Evolutionary conservation across 345 rosid genomes (phyloP), one percentile per base, ranked within the genome.

Genomic region (Cardamine chenopodiifolia): DNA sequence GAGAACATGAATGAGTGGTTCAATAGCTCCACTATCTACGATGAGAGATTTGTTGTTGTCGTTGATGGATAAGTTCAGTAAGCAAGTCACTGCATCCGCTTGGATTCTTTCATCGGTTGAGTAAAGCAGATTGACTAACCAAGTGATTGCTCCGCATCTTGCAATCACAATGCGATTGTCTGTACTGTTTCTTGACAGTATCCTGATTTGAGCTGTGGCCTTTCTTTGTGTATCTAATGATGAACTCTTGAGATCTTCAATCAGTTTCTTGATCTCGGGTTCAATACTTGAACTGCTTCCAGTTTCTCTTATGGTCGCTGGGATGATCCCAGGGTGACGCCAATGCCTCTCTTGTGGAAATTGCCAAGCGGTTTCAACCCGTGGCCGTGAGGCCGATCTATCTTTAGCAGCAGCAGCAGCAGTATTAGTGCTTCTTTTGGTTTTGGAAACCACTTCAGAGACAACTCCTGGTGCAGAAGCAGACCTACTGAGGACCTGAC

Each of bases 1-100:
- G 22, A 96, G 90, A 26, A 92, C 97, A 65, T 89, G 84, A 62
- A 96, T 85, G 73, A 96, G 82, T 28, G 93, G 95, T 26, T 82
- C 86, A 55, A 92, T 87, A 12, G 97, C 96, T 73, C 84, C 86
- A 22, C 93, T 92, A 54, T 83, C 85, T 14, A 85, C 89, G 58
- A 96, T 92, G 25, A 82, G 80, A 11, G 82, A 70, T 81, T 89
- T 96, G 82, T 90, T 92, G 83, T 87, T 90, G 68, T 87, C 88
- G 34, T 86, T 90, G 59, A 92, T 86, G 8, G 99, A 89, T 58
- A 92, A 74, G 81, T 96, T 96, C 47, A 96, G 97, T 64, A 92
- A 94, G 47, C 93, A 88, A 6, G 99, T 92, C 52, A 89, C 97
- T 47, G 98, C 89, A 72, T 92, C 83, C 23, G 87, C 96, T 83